Base-by-base conservation (phyloP, 148 eudicot genomes). In the Rhododendron ferrugineum region DNA sequence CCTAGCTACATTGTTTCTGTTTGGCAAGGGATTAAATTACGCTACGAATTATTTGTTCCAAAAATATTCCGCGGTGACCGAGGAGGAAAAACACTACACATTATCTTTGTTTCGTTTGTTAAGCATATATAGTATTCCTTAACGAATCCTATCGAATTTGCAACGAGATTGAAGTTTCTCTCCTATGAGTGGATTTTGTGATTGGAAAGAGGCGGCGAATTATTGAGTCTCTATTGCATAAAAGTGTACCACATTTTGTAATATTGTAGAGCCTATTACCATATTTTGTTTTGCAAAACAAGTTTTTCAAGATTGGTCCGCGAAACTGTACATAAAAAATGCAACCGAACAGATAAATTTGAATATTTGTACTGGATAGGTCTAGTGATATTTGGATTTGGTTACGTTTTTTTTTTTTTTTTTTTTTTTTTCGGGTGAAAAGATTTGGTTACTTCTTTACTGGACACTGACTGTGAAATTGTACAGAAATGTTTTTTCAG, bases 401-500 rank as follows among this genome's bases (percentile, higher is more conserved):
- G 23, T 58, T 58, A 58, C 7, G 58, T 15, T 15, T 54, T 0
- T 58, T 16, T 58, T 58, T 56, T 58, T 18, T 1, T 18, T 58
- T 18, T 54, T 56, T 56, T 18, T 1, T 18, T 56, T 18, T 54
- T 9, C 4, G 22, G 20, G n/a, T 5, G 23, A 58, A 16, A 56
- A 6, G 60, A 54, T 54, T 18, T 79, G 60, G 11, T 13, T 80
- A 50, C 84, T 73, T 79, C 42, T 42, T 8, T 22, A 10, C 1
- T 34, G 36, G 11, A n/a, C 28, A 16, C 47, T 82, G 75, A 32
- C 75, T 68, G 77, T 66, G 78, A 49, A 54, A 49, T 88, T 70
- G 22, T 20, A 54, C 86, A 90, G 92, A 88, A 85, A 90, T 90
- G 92, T 54, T 90, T 88, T 70, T 86, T 86, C 77, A 82, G 92